phyloP scores from a whole-genome alignment of 257 asterid species.

The Solanum bulbocastanum region DNA sequence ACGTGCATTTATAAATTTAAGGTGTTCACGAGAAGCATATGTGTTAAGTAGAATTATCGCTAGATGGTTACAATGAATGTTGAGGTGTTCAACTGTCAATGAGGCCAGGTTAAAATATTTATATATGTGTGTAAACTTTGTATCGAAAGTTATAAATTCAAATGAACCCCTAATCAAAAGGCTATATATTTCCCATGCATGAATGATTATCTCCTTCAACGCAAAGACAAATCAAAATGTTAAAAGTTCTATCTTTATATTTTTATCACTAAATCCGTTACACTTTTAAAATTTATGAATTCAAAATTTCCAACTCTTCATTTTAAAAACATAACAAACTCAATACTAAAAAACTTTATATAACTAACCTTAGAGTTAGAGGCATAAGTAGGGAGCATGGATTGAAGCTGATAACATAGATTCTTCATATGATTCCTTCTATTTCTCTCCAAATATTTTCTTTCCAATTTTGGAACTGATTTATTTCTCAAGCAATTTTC shows the following conservation, averaged over 20 bases:
- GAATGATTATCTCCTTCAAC: neutral
- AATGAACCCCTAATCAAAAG: neutral
- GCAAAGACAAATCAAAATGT: neutral
- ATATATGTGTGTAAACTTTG: neutral
- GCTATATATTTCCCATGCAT: neutral
- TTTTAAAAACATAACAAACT: no score
- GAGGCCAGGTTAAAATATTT: neutral
- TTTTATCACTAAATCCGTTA: no score
- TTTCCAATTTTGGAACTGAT: constrained; percentile 22
- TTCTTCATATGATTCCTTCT: constrained; percentile 31
- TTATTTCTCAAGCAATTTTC: neutral
- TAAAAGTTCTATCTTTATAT: neutral
- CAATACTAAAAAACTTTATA: neutral
- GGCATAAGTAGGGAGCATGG: constrained; percentile 21
- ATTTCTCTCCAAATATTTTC: constrained; percentile 39
- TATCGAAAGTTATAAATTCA: neutral
- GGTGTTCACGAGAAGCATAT: no score
- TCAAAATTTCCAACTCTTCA: neutral
- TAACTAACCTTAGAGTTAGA: constrained; percentile 1
- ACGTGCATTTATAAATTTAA: no score
- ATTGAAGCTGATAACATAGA: constrained; percentile 27
- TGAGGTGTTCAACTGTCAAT: neutral
- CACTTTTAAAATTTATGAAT: neutral
- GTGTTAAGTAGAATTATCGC: neutral
- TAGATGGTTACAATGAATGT: neutral